Evolutionary conservation across 106 monocot genomes (phyloP), one percentile per base, ranked within the genome.

Genomic region (Platanthera zijinensis): DNA sequence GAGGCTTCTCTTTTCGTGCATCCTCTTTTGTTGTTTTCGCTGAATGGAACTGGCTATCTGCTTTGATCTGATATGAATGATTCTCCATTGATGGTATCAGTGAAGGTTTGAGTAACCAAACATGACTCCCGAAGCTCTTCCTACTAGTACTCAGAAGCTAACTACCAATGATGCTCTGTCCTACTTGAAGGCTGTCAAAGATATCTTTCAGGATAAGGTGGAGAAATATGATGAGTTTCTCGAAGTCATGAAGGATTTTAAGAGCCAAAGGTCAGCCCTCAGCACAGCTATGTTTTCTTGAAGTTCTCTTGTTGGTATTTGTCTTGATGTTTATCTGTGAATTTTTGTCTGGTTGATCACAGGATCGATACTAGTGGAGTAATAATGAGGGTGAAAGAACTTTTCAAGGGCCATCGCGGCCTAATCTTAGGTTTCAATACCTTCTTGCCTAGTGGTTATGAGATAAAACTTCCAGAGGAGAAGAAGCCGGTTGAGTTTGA

Each of bases 201-300:
- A 88, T 54, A 90, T 88, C 71, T 92, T 92, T 82, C 92, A 90
- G 52, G 87, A 96, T 53, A 86, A 89, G 28, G 88, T 77, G 77
- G 95, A 90, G 46, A 96, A 92, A 77, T 96, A 92, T 69, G 87
- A 88, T 76, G 90, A 92, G 73, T 96, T 96, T 74, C 84, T 92
- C 30, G 88, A 90, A 76, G 90, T 89, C 71, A 90, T 96, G 86
- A 89, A 90, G 80, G 95, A 90, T 79, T 96, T 92, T 82, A 90
- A 90, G 79, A 84, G 88, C 83, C 88, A 96, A 50, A 92, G 95
- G 95, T 95, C 73, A 50, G 47, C 15, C 14, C 54, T 18, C 47
- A 70, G 14, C 48, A 9, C 2, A 10, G 57, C 52, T 52, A 49
- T 70, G 61, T 10, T 19, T 54, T 17, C 50, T 7, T 73, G 19